phyloP scores from a whole-genome alignment of 805 yeast species.

The Hyphopichia homilentoma region DNA sequence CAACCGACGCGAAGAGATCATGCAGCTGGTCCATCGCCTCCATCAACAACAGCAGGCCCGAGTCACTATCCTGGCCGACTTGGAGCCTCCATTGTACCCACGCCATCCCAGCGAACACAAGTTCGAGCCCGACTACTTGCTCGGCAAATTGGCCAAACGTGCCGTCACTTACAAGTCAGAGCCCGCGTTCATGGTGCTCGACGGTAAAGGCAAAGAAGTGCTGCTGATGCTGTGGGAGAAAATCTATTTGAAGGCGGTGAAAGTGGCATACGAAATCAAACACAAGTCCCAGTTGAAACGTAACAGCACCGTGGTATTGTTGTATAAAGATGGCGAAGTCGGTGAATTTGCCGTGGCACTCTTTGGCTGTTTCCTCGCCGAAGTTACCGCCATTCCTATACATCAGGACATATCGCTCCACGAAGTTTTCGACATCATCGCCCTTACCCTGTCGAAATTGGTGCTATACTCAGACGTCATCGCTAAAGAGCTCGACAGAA shows the following conservation, averaged over 20 bases:
- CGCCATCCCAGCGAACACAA: slow-evolving; percentile 32
- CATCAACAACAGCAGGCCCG: slow-evolving; percentile 26
- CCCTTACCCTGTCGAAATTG: slow-evolving; percentile 69
- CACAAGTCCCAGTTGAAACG: slow-evolving; percentile 70
- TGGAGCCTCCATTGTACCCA: slow-evolving; percentile 65
- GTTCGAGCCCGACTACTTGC: slow-evolving; percentile 50
- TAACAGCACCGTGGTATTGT: slow-evolving; percentile 78
- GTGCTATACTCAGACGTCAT: slow-evolving; percentile 80
- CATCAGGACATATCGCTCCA: slow-evolving; percentile 65
- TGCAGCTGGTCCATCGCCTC: slow-evolving; percentile 31
- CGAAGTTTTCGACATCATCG: slow-evolving; percentile 71
- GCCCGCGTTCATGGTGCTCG: slow-evolving; percentile 68
- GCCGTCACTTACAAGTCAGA: slow-evolving; percentile 61
- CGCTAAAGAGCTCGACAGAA: slow-evolving; percentile 64
- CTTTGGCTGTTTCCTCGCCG: slow-evolving; percentile 89
- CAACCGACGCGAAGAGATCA: slow-evolving; percentile 42
- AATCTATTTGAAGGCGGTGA: slow-evolving; percentile 75
- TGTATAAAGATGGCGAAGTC: slow-evolving; percentile 81
- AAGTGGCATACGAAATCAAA: slow-evolving; percentile 78
- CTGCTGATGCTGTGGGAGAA: slow-evolving; percentile 85
- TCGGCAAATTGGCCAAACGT: slow-evolving; percentile 69
- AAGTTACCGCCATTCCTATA: slow-evolving; percentile 91
- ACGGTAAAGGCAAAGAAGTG: slow-evolving; percentile 76
- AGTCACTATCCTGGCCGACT: slow-evolving; percentile 25
- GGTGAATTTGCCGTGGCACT: slow-evolving; percentile 83